A percentile compares a stretch with the other conserved stretches of the same genome.
These are phyloP conservation scores for Anastatica hierochuntica DNA, from an alignment of 345 rosid genomes.

Conservation along the genomic window DNA sequence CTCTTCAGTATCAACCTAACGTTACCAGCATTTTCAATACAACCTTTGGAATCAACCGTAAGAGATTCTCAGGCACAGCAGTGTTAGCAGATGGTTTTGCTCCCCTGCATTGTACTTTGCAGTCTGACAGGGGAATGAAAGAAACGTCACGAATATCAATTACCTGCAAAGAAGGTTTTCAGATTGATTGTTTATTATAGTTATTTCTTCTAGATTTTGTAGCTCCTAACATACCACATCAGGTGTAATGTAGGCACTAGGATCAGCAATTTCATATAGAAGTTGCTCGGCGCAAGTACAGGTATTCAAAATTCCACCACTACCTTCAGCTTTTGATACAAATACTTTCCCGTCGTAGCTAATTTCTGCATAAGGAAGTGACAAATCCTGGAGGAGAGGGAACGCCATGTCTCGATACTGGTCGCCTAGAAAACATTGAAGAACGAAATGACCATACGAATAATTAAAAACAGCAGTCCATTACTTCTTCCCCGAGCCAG, in stretches of 20 bases:
- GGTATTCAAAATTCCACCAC: constrained; percentile 66
- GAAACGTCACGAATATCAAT: constrained; percentile 63
- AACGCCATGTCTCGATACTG: constrained; percentile 48
- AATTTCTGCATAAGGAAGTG: constrained; percentile 89
- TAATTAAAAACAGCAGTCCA: neutral
- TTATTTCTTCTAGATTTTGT: constrained; percentile 4
- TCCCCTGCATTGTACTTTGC: constrained; percentile 58
- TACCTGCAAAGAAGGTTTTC: constrained; percentile 36
- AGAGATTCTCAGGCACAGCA: constrained; percentile 53
- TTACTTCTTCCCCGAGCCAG: neutral
- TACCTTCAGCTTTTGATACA: constrained; percentile 64
- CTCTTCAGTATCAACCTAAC: neutral
- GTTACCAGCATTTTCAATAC: neutral
- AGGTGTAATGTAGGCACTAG: constrained; percentile 79
- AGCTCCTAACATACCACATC: constrained; percentile 57
- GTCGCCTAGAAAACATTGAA: constrained; percentile 45
- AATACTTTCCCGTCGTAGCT: constrained; percentile 44
- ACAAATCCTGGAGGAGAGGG: constrained; percentile 48
- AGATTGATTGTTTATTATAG: neutral
- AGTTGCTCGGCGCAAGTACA: constrained; percentile 80
- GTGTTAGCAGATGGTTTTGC: constrained; percentile 48
- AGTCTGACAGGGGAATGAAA: constrained; percentile 51
- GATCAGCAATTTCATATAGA: constrained; percentile 86
- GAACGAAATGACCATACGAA: neutral
- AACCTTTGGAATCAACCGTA: constrained; percentile 74